A percentile compares a stretch with the other conserved stretches of the same genome.
phyloP scores from a whole-genome alignment of 176 grass and related monocot species.

The Rhynchospora tenuis region DNA sequence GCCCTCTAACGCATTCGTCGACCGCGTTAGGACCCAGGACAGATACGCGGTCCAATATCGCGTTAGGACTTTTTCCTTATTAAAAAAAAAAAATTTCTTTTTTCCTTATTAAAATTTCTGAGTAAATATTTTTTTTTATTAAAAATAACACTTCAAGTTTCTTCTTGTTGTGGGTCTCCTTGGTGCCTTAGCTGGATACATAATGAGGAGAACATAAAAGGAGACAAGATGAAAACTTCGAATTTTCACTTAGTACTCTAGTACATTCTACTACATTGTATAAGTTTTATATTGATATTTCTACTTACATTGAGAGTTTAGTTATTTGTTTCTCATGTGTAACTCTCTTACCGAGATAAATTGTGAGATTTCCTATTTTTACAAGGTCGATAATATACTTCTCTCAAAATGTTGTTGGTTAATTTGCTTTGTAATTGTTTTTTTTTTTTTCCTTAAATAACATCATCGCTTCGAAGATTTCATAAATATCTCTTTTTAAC shows the following conservation, averaged over 20 bases:
- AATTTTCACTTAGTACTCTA: not conserved
- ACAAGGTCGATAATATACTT: not conserved
- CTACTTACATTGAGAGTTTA: not conserved
- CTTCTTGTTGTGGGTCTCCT: slow-evolving; percentile 59
- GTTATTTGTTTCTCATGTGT: slow-evolving; percentile 1
- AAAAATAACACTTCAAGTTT: too few relatives aligned
- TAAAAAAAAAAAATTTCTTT: too few relatives aligned
- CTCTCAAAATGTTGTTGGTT: not conserved
- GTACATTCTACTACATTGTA: not conserved
- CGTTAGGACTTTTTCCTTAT: too few relatives aligned
- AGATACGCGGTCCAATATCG: too few relatives aligned
- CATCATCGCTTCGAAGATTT: not conserved
- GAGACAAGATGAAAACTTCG: not conserved
- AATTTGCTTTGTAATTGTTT: not conserved
- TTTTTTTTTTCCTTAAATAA: not conserved
- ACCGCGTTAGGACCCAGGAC: too few relatives aligned
- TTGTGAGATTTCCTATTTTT: slow-evolving; percentile 2
- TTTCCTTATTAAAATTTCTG: too few relatives aligned
- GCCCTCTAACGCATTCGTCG: too few relatives aligned
- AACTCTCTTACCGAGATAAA: not conserved
- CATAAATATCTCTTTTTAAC: not conserved
- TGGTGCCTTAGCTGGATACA: slow-evolving; percentile 60
- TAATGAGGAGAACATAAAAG: slow-evolving; percentile 88
- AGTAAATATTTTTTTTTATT: too few relatives aligned
- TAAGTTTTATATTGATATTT: not conserved